Base-by-base conservation (phyloP, 2,329 filamentous ascomycete genomes). In the Aspergillus amoenus region DNA sequence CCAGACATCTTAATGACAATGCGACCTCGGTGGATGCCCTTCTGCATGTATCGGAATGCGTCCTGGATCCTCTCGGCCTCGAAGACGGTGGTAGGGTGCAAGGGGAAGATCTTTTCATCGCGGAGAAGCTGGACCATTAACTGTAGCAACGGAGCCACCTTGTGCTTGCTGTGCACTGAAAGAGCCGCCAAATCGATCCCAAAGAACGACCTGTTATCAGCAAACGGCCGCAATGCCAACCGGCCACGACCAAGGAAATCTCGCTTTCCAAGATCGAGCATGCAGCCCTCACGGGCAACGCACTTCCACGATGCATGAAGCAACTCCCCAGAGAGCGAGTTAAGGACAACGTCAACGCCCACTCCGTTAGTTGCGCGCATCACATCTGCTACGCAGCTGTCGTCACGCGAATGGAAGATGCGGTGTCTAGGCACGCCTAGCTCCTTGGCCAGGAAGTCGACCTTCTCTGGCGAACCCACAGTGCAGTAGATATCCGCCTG, bases 1-100 rank as follows among this genome's bases (percentile, higher is more conserved):
- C 39, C 22, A 5, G 64, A 58, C 34, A 72, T 64, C 4, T 59
- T 59, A 12, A 78, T 57, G 8, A 78, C 70, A 5, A 78, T 62
- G 57, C 78, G 78, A 3, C 76, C 76, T 1, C 74, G 69, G 47
- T 77, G 74, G 2, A 61, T 60, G 0, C 73, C 74, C 2, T 61
- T 41, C 8, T 70, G 70, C 52, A 78, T 69, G 55, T 64, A 68
- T 2, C 48, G 43, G 22, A 78, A 60, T 0, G 73, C 75, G 1
- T 57, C 45, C 4, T 21, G 13, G 4, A 61, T 45, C 5, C 52
- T 15, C 9, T 5, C 4, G 2, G 55, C 55, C 13, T 34, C 24
- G 24, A 58, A 57, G 5, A 46, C 24, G 12, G 22, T 46, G 9
- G 17, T 32, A 8, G 43, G 43, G 15, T 24, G 43, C 5, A 46